A percentile compares a stretch with the other conserved stretches of the same genome.
These are phyloP conservation scores for Pyronema domesticum DNA, from an alignment of 495 filamentous ascomycete genomes.

Conservation along the genomic window DNA sequence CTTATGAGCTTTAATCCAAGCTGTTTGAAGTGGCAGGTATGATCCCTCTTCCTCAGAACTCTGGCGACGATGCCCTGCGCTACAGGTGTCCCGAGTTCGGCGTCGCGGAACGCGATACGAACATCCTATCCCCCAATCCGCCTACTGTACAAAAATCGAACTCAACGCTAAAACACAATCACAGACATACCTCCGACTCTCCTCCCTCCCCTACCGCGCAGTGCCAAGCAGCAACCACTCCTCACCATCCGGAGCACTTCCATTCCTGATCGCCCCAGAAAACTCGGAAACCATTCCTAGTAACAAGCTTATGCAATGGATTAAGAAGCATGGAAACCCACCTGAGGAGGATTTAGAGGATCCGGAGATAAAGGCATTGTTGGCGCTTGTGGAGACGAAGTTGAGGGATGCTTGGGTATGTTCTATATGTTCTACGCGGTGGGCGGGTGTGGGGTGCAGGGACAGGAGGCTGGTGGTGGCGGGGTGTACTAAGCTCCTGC, in stretches of 20 bases:
- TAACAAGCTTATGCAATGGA: conserved; percentile 52
- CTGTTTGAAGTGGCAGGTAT: conserved; percentile 92
- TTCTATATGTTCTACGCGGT: not conserved
- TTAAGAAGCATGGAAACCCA: conserved; percentile 33
- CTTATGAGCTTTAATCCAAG: conserved; percentile 67
- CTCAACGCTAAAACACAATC: not conserved
- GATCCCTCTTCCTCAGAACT: not conserved
- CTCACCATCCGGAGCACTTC: conserved; percentile 68
- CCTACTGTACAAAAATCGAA: too few relatives aligned
- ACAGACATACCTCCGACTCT: conserved; percentile 72
- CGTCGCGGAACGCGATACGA: too few relatives aligned
- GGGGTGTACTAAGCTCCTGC: too few relatives aligned
- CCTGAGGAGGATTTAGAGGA: conserved; percentile 33
- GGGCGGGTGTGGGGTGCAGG: too few relatives aligned
- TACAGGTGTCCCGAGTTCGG: too few relatives aligned
- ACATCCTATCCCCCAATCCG: too few relatives aligned
- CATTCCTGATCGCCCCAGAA: conserved; percentile 56
- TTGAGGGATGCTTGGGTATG: conserved; percentile 76
- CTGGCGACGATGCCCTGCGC: too few relatives aligned
- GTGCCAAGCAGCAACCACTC: conserved; percentile 78
- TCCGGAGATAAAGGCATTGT: conserved; percentile 56
- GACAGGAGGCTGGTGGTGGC: too few relatives aligned
- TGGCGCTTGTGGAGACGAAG: conserved; percentile 57
- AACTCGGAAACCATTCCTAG: conserved; percentile 38
- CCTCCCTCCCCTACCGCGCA: conserved; percentile 47